phyloP scores from a whole-genome alignment of 176 grass and related monocot genomes.

The Pontederia paniculata region DNA sequence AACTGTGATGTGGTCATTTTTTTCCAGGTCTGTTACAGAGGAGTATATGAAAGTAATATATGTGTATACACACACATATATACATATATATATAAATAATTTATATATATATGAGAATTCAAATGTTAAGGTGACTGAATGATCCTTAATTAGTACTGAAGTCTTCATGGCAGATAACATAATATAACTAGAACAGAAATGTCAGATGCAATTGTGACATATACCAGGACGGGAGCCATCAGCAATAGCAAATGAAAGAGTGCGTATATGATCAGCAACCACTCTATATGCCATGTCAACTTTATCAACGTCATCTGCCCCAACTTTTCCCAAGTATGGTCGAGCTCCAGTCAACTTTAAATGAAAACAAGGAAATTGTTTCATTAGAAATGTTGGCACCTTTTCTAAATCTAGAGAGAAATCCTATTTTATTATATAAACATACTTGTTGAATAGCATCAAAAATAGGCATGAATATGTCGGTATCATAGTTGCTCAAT shows the following conservation, averaged over 20 bases:
- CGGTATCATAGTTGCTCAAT: constrained; percentile 98
- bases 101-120: no score
- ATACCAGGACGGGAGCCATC: constrained; percentile 88
- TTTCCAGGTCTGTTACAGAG: no score
- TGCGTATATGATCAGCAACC: constrained; percentile 94
- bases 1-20: no score
- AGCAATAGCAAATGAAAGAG: constrained; percentile 76
- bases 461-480: constrained; percentile 82
- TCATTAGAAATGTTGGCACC: not conserved
- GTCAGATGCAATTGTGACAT: not conserved
- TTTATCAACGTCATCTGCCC: constrained; percentile 67
- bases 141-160: not conserved
- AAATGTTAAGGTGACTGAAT: no score
- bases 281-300: constrained; percentile 98
- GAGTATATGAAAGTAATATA: no score
- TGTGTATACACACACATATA: no score
- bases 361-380: constrained; percentile 1
- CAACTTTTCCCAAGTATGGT: constrained; percentile 61
- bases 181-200: not conserved
- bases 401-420: not conserved
- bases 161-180: not conserved
- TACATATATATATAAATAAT: no score
- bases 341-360: constrained; percentile 45
- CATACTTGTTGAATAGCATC: constrained; percentile 72
- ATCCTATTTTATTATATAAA: constrained; percentile 1